These are phyloP conservation scores for Cercis canadensis DNA, from an alignment of 306 rosid species.

Conservation along the genomic window DNA sequence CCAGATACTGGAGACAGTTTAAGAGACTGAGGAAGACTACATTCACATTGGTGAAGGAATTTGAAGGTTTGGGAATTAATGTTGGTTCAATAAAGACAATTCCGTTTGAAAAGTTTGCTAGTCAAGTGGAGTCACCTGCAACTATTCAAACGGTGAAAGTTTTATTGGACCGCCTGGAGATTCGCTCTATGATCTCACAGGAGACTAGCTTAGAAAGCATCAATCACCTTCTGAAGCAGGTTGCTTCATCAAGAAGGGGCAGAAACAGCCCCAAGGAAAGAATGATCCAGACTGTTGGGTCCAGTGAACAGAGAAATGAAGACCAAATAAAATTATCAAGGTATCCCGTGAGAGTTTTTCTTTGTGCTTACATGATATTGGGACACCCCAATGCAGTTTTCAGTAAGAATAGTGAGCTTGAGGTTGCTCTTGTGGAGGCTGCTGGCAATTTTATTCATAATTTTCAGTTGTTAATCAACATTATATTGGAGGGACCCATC, in stretches of 20 bases:
- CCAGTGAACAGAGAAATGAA: constrained; percentile 16
- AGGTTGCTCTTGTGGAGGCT: constrained; percentile 73
- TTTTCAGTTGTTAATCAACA: constrained; percentile 72
- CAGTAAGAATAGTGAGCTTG: constrained; percentile 79
- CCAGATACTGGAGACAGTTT: constrained; percentile 64
- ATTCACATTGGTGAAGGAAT: constrained; percentile 46
- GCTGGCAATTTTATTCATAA: constrained; percentile 72
- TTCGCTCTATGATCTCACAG: constrained; percentile 44
- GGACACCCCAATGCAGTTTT: constrained; percentile 89
- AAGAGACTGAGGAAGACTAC: constrained; percentile 45
- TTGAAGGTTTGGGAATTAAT: constrained; percentile 46
- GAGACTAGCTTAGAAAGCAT: constrained; percentile 50
- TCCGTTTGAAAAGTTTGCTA: constrained; percentile 64
- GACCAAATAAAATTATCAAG: constrained; percentile 55
- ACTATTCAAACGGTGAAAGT: constrained; percentile 51
- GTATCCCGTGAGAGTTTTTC: constrained; percentile 81
- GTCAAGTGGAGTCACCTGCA: constrained; percentile 50
- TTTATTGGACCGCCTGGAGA: constrained; percentile 57
- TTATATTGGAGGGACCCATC: constrained; percentile 76
- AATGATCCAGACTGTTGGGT: neutral
- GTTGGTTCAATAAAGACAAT: constrained; percentile 46
- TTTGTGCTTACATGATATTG: constrained; percentile 88
- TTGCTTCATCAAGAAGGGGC: constrained; percentile 49
- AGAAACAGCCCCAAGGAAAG: constrained; percentile 1
- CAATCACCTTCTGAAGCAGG: constrained; percentile 59